Base-by-base conservation (phyloP, 805 yeast species). In the Metschnikowia koreensis region DNA sequence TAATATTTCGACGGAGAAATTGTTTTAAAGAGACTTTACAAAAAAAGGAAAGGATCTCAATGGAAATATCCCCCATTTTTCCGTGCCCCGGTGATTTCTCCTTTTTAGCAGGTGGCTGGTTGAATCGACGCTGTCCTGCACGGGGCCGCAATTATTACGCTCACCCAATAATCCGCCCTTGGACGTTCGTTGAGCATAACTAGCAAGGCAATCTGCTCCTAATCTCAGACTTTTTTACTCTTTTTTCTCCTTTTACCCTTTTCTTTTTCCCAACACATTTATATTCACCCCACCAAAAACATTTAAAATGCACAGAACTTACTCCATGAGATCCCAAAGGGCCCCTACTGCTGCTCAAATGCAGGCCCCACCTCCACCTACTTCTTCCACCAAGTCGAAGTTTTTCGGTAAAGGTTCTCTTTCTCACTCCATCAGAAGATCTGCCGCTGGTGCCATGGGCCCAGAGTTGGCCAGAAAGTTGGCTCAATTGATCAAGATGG, bases 381-480 rank as follows among this genome's bases (percentile, higher is more conserved):
- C 90, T 37, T 82, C 93, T 10, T 74, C 89, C 47, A 87, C 92
- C 64, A 82, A 85, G 65, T 73, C 78, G 53, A 82, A 77, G 66
- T 88, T 87, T 69, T 88, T 88, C 66, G 96, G 96, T 65, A 80
- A 82, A 62, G 80, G 86, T 22, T 83, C 89, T 33, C 76, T 88
- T 65, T 74, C 82, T 46, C 79, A 82, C 51, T 67, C 81, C n/a
- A 71, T 85, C 66, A 81, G 96, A 73, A 89, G 86, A 72, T 77
- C 82, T 61, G 81, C 96, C 54, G 96, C 97, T 52, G 97, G 96
- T 59, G 83, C 87, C 42, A 82, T 89, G 66, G 97, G 97, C 52
- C 98, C 98, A 42, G 97, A 93, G 74, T 80, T 94, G 66, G 82
- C 97, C 41, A 85, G 94, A 75, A 93, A 93, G 71, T 82, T 93